Evolutionary conservation across 768 basidiomycete genomes (phyloP).

Genomic region (Daedalea quercina): DNA sequence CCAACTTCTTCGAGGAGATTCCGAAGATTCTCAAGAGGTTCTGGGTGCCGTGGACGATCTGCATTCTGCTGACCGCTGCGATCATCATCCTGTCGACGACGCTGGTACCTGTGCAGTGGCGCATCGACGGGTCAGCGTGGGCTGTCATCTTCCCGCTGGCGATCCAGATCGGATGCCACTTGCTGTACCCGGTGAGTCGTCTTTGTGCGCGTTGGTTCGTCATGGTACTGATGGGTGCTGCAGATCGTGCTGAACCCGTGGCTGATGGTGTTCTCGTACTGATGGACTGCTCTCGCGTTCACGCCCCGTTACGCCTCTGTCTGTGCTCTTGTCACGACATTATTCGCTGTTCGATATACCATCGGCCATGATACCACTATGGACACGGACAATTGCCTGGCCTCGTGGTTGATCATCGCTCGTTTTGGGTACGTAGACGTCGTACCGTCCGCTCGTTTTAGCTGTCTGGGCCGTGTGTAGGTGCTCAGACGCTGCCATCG

Average conservation of each 20-base stretch:
- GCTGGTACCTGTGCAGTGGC: slow-evolving; percentile 60
- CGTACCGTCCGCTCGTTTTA: slow-evolving; percentile 1
- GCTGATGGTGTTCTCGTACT: slow-evolving; percentile 78
- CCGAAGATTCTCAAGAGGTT: slow-evolving; percentile 74
- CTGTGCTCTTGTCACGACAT: not conserved
- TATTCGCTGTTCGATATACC: slow-evolving; percentile 1
- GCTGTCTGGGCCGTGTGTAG: not conserved
- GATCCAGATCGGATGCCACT: slow-evolving; percentile 56
- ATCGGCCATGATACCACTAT: not conserved
- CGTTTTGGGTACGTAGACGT: not conserved
- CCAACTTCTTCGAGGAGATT: slow-evolving; percentile 88
- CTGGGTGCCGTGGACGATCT: slow-evolving; percentile 56
- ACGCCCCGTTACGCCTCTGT: not conserved
- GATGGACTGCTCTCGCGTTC: slow-evolving; percentile 6
- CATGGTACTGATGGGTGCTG: slow-evolving; percentile 5
- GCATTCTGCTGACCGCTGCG: slow-evolving; percentile 42
- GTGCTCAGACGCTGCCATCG: not conserved
- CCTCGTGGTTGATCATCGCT: not conserved
- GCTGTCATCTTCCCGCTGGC: slow-evolving; percentile 73
- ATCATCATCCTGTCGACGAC: slow-evolving; percentile 49
- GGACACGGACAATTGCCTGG: slow-evolving; percentile 1
- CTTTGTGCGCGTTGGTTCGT: not conserved
- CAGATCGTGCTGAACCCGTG: slow-evolving; percentile 84
- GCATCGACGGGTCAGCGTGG: slow-evolving; percentile 56
- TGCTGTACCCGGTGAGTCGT: slow-evolving; percentile 68